These are phyloP conservation scores for Podospora pseudoanserina DNA, from an alignment of 495 filamentous ascomycete species.

Conservation along the genomic window DNA sequence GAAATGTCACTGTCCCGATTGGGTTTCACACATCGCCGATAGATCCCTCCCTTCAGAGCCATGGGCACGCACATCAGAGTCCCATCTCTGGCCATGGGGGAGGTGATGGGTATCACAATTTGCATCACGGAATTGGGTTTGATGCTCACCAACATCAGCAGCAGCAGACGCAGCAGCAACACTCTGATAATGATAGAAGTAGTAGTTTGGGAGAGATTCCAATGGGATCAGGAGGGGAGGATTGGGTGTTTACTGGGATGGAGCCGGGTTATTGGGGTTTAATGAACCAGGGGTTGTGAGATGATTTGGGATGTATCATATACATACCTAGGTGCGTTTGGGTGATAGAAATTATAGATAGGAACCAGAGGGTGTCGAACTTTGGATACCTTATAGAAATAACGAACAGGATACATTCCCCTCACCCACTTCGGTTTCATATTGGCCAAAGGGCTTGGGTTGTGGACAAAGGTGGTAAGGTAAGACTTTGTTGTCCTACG, in stretches of 20 bases:
- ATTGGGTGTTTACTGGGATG: conserved; percentile 43
- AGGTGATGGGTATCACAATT: background rate
- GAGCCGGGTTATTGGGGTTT: conserved; percentile 37
- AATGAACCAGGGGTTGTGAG: conserved; percentile 12
- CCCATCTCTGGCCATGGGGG: background rate
- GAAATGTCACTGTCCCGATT: background rate
- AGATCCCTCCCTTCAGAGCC: background rate
- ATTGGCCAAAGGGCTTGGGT: too few species aligned
- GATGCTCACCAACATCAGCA: conserved; percentile 22
- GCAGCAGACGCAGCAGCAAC: background rate
- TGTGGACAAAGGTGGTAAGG: too few species aligned
- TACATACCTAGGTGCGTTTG: background rate
- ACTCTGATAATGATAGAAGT: background rate
- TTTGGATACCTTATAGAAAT: too few species aligned
- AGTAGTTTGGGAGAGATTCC: conserved; percentile 24
- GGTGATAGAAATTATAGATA: background rate
- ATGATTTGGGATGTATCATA: background rate
- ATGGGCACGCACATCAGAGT: background rate
- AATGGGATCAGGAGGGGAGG: conserved; percentile 34
- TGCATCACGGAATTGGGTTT: conserved; percentile 29
- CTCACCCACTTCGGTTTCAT: too few species aligned
- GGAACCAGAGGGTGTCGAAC: background rate
- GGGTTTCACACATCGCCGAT: background rate
- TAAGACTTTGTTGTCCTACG: background rate
- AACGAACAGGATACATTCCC: too few species aligned